Percentiles rank a stretch among this genome's conserved stretches.
Conservation (phyloP, 257 asterid genomes). For the Nyctanthes arbortristis region DNA sequence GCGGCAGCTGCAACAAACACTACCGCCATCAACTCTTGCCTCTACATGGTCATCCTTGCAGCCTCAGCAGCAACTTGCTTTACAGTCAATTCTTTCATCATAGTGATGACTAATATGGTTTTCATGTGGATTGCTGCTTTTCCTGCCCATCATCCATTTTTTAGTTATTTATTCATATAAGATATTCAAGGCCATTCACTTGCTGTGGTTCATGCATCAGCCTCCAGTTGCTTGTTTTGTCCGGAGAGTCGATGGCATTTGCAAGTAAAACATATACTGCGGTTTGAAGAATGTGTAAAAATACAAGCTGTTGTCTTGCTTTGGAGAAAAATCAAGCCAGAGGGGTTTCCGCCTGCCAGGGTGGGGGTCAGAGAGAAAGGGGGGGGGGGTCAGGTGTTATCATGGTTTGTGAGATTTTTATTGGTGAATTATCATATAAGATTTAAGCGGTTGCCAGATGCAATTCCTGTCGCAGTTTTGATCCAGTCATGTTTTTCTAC, state of each 20-base stretch:
- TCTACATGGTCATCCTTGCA: constrained; percentile 65
- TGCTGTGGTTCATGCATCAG: constrained; percentile 33
- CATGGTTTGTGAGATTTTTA: constrained; percentile 30
- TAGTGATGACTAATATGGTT: constrained; percentile 27
- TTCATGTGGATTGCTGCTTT: constrained; percentile 20
- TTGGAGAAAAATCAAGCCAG: constrained; percentile 13
- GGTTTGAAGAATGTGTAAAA: constrained; percentile 46
- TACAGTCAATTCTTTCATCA: constrained; percentile 52
- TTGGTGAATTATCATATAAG: constrained; percentile 25
- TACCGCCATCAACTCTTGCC: constrained; percentile 56
- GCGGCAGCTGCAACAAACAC: constrained; percentile 73
- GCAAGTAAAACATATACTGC: constrained; percentile 21
- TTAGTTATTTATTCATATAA: constrained; percentile 37
- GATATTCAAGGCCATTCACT: constrained; percentile 32
- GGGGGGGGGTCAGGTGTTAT: constrained; percentile 23
- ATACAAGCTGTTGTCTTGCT: constrained; percentile 22
- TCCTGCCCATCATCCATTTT: constrained; percentile 26
- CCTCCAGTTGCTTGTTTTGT: constrained; percentile 31
- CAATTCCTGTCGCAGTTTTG: constrained; percentile 56
- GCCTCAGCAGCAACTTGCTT: constrained; percentile 64
- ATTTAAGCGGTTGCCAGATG: constrained; percentile 28
- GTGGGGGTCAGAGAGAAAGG: no score
- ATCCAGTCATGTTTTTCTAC: constrained; percentile 30
- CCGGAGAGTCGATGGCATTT: constrained; percentile 28
- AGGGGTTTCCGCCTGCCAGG: no score